phyloP scores from a whole-genome alignment of 2,329 filamentous ascomycete genomes.

The Stachybotrys elegans region DNA sequence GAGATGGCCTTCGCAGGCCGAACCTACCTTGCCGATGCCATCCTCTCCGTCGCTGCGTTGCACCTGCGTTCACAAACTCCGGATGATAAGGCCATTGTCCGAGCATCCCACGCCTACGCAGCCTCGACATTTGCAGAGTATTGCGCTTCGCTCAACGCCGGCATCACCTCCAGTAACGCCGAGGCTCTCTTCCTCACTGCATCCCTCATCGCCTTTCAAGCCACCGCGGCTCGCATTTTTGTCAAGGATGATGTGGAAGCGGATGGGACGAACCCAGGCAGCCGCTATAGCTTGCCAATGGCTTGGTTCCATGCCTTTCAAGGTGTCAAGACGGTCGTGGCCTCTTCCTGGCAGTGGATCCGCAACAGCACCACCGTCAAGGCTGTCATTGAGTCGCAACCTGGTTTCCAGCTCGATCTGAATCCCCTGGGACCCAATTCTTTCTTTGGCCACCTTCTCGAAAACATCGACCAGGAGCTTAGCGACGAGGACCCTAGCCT shows the following conservation, averaged over 20 bases:
- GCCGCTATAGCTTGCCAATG: constrained; percentile 52
- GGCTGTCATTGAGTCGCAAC: constrained; percentile 60
- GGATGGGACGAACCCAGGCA: constrained; percentile 29
- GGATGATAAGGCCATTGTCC: constrained; percentile 54
- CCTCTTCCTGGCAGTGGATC: constrained; percentile 60
- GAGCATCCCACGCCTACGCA: constrained; percentile 61
- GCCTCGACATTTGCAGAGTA: constrained; percentile 59
- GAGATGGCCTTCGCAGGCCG: constrained; percentile 55
- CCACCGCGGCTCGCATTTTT: constrained; percentile 59
- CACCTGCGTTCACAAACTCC: constrained; percentile 54
- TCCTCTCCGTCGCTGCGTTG: constrained; percentile 59
- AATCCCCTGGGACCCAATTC: constrained; percentile 43
- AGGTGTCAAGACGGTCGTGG: constrained; percentile 60
- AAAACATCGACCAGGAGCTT: constrained; percentile 53
- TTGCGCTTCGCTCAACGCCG: constrained; percentile 48
- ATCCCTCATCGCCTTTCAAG: constrained; percentile 61
- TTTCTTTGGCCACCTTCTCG: constrained; percentile 58
- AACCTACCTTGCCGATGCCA: constrained; percentile 56
- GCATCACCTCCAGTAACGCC: constrained; percentile 54
- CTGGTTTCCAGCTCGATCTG: constrained; percentile 55
- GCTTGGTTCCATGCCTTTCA: constrained; percentile 65
- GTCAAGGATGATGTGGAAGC: constrained; percentile 47
- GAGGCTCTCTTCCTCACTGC: constrained; percentile 60
- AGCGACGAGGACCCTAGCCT: constrained; percentile 25
- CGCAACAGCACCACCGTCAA: constrained; percentile 52